phyloP scores from a whole-genome alignment of 345 rosid genomes.

The Bruguiera gymnorhiza region DNA sequence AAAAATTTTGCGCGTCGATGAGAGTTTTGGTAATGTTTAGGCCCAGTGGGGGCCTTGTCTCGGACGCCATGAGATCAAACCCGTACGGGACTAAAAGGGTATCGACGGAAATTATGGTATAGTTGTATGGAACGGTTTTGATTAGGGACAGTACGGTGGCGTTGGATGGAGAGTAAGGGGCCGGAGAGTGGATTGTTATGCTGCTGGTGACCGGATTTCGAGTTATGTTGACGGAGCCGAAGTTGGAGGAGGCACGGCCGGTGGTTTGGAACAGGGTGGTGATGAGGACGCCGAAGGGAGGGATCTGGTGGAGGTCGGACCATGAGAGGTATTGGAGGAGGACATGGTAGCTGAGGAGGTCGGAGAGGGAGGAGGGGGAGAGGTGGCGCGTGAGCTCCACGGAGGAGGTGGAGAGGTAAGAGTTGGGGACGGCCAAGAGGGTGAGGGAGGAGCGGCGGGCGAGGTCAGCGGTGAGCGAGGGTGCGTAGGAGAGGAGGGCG shows the following conservation, averaged over 20 bases:
- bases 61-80: constrained; percentile 70
- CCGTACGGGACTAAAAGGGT: constrained; percentile 65
- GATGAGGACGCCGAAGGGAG: constrained; percentile 51
- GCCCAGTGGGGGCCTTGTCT: constrained; percentile 53
- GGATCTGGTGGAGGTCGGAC: constrained; percentile 58
- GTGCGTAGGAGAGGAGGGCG: constrained; percentile 39
- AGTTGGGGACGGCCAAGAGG: constrained; percentile 75
- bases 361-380: constrained; percentile 57
- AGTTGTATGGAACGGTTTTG: constrained; percentile 54
- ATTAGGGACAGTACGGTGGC: constrained; percentile 58
- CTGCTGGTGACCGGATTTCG: constrained; percentile 45
- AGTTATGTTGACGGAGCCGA: constrained; percentile 74
- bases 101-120: constrained; percentile 59
- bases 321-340: constrained; percentile 71
- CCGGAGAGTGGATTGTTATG: constrained; percentile 51
- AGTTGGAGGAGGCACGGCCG: constrained; percentile 61
- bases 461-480: constrained; percentile 54
- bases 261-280: constrained; percentile 78
- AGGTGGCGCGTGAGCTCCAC: constrained; percentile 62
- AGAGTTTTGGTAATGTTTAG: constrained; percentile 72
- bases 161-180: constrained; percentile 45
- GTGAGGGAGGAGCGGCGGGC: constrained; percentile 61
- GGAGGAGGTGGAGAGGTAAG: constrained; percentile 43
- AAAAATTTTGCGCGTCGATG: constrained; percentile 77
- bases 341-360: constrained; percentile 85